A percentile compares a stretch with the other conserved stretches of the same genome.
Evolutionary conservation across 495 filamentous ascomycete genomes (phyloP).

Genomic region (Talaromyces nanjingensis): DNA sequence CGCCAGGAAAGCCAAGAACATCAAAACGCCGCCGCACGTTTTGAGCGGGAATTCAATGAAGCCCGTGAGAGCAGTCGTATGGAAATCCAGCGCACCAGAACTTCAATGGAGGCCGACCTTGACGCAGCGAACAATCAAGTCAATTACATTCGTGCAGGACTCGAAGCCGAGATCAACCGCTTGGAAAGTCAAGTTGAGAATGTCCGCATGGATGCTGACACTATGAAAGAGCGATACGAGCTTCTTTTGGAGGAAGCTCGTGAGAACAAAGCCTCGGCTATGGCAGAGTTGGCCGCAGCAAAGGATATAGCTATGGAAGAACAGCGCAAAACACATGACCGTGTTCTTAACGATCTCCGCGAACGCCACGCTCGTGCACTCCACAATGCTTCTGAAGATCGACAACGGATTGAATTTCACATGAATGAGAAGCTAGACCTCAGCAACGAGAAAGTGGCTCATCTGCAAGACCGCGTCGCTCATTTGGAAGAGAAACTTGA

Average conservation of each 20-base stretch:
- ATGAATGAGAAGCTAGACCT: slow-evolving; percentile 65
- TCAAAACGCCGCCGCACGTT: slow-evolving; percentile 52
- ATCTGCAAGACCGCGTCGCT: slow-evolving; percentile 71
- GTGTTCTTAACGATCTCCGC: slow-evolving; percentile 52
- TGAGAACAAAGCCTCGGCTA: slow-evolving; percentile 41
- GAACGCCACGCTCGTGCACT: slow-evolving; percentile 69
- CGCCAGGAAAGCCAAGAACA: slow-evolving; percentile 63
- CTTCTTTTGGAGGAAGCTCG: slow-evolving; percentile 69
- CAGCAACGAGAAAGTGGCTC: slow-evolving; percentile 69
- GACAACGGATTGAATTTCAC: slow-evolving; percentile 59
- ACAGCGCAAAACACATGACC: slow-evolving; percentile 62
- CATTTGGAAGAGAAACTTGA: slow-evolving; percentile 86
- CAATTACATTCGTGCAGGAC: slow-evolving; percentile 67
- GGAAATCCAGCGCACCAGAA: slow-evolving; percentile 72
- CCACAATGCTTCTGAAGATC: slow-evolving; percentile 63
- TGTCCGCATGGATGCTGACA: slow-evolving; percentile 65
- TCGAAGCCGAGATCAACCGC: slow-evolving; percentile 64
- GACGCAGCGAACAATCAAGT: slow-evolving; percentile 76
- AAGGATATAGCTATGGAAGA: slow-evolving; percentile 62
- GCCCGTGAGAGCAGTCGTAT: slow-evolving; percentile 66
- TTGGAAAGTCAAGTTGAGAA: slow-evolving; percentile 65
- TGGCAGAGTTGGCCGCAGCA: slow-evolving; percentile 50
- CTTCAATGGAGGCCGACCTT: slow-evolving; percentile 71
- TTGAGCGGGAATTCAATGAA: slow-evolving; percentile 76
- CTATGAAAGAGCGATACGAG: slow-evolving; percentile 63